Percentiles rank a stretch among this genome's conserved stretches.
Conservation (phyloP, 2,329 filamentous ascomycete genomes). For the Epichloe glyceriae region DNA sequence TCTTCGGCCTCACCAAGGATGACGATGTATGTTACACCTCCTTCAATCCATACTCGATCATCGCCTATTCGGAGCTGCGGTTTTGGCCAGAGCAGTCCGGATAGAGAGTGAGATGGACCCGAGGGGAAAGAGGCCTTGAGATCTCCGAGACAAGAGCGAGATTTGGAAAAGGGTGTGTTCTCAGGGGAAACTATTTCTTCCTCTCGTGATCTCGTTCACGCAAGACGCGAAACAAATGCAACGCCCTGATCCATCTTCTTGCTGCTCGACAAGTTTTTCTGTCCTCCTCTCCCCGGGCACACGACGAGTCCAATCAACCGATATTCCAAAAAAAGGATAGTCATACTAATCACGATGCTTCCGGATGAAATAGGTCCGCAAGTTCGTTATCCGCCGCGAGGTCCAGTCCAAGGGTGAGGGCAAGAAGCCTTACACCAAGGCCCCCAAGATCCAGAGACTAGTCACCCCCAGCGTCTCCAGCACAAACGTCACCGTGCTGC, state of each 20-base stretch:
- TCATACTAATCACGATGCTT: conserved; percentile 23
- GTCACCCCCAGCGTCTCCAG: conserved; percentile 98
- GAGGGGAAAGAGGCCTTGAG: background rate
- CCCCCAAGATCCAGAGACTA: conserved; percentile 98
- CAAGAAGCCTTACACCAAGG: conserved; percentile 98
- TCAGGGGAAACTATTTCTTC: background rate
- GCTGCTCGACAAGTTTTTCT: background rate
- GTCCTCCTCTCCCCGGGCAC: conserved; percentile 6
- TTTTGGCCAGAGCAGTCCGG: conserved; percentile 30
- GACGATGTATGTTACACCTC: conserved; percentile 83
- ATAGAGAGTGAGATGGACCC: conserved; percentile 46
- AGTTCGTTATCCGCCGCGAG: conserved; percentile 99
- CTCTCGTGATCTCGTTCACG: no score
- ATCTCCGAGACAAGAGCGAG: background rate
- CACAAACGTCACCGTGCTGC: conserved; percentile 98
- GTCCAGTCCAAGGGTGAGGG: conserved; percentile 95
- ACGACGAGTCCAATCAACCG: conserved; percentile 9
- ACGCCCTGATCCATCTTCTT: background rate
- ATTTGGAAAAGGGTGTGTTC: background rate
- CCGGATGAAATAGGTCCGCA: conserved; percentile 61
- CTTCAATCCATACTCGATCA: conserved; percentile 44
- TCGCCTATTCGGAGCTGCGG: conserved; percentile 54
- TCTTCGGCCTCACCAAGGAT: conserved; percentile 99
- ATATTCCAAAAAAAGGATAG: conserved; percentile 1
- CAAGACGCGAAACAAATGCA: background rate